Percentiles rank a stretch among this genome's conserved stretches.
Evolutionary conservation across 179 eudicot genomes (phyloP).

Genomic region (Spergularia azorica): DNA sequence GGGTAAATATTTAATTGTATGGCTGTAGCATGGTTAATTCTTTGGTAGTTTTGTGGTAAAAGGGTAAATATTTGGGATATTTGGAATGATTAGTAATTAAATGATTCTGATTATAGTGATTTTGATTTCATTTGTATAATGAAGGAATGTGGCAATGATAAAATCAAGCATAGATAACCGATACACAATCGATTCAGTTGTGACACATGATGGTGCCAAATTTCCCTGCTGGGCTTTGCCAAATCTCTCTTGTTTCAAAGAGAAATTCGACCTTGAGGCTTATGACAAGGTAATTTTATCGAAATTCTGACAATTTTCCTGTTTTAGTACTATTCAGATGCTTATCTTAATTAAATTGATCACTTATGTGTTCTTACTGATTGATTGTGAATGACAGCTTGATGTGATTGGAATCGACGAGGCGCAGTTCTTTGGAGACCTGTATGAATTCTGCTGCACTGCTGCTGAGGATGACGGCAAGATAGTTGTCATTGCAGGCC

Average conservation of each 20-base stretch:
- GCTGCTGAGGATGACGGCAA: constrained; percentile 87
- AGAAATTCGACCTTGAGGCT: constrained; percentile 56
- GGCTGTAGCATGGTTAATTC: no score
- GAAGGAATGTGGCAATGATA: constrained; percentile 74
- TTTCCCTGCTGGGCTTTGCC: constrained; percentile 83
- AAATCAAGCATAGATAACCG: constrained; percentile 85
- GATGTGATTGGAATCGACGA: constrained; percentile 95
- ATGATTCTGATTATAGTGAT: background rate
- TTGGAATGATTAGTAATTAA: background rate
- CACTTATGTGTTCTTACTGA: background rate
- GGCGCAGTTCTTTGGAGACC: constrained; percentile 87
- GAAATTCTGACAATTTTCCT: background rate
- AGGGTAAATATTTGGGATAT: no score
- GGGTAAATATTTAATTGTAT: no score
- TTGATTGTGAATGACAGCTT: constrained; percentile 42
- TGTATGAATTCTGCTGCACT: constrained; percentile 77
- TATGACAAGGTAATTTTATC: constrained; percentile 51
- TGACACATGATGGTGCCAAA: constrained; percentile 80
- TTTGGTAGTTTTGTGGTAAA: no score
- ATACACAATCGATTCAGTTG: constrained; percentile 81
- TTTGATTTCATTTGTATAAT: background rate
- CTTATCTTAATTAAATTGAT: background rate
- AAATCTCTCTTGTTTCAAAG: constrained; percentile 55
- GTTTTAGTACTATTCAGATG: no score
- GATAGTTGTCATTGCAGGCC: constrained; percentile 76